These are phyloP conservation scores for Talaromyces sp. DNA, from an alignment of 2,329 filamentous ascomycete genomes.

Conservation along the genomic window DNA sequence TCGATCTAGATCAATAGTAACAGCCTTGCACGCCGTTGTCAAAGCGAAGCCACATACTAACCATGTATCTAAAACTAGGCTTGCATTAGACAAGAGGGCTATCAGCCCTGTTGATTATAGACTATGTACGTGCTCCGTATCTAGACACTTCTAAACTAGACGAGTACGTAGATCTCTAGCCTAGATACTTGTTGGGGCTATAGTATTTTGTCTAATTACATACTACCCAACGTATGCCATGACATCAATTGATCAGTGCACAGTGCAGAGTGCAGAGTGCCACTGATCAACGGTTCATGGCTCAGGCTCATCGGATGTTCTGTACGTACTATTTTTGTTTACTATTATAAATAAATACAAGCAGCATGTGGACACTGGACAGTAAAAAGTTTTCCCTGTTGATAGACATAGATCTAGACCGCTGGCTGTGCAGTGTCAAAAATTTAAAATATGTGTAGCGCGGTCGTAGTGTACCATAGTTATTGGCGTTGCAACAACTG, in stretches of 20 bases:
- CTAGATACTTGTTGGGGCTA: not conserved
- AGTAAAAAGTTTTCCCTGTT: not conserved
- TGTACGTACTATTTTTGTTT: not conserved
- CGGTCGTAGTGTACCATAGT: not conserved
- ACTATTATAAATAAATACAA: not conserved
- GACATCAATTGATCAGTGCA: not conserved
- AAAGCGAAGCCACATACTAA: not conserved
- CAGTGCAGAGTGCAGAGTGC: not conserved
- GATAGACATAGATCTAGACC: not conserved
- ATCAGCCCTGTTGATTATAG: not conserved
- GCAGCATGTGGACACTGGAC: not conserved
- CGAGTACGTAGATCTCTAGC: not conserved
- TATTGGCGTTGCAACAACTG: not conserved
- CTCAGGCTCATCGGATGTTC: too few species aligned
- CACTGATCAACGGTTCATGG: not conserved
- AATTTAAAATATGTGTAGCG: not conserved
- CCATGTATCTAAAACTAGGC: not conserved
- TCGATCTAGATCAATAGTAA: not conserved
- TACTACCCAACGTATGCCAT: not conserved
- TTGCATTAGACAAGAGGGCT: not conserved
- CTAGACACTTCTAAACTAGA: not conserved
- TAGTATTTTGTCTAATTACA: too few species aligned
- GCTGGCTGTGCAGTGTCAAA: not conserved
- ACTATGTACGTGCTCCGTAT: too few species aligned
- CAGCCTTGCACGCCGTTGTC: not conserved